Conservation (phyloP, 345 rosid species). For the Citrus trifoliata region DNA sequence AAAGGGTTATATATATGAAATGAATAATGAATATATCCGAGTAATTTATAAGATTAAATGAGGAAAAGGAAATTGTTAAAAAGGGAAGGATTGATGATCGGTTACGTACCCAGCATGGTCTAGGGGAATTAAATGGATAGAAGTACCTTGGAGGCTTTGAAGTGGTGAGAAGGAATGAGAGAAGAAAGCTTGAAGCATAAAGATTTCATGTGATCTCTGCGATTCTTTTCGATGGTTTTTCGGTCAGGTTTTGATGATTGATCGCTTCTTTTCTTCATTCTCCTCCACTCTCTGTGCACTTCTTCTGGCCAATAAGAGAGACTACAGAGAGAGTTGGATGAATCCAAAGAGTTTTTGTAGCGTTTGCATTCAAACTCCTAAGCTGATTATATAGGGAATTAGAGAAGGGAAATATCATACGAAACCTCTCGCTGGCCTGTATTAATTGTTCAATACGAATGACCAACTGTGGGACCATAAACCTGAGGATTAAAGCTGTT, state of each 20-base stretch:
- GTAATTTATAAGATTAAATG: too few relatives aligned
- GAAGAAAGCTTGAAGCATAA: slow-evolving; percentile 54
- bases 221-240: slow-evolving; percentile 52
- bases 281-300: neutral
- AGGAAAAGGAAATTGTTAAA: too few relatives aligned
- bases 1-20: too few relatives aligned
- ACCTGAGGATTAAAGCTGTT: neutral
- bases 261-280: slow-evolving; percentile 26
- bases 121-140: neutral
- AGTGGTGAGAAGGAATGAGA: slow-evolving; percentile 34
- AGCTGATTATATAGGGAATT: neutral
- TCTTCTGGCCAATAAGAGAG: neutral
- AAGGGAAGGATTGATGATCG: neutral
- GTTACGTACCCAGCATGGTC: neutral
- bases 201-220: slow-evolving; percentile 56
- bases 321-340: neutral
- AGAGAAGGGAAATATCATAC: neutral
- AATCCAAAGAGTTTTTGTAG: neutral
- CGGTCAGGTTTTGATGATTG: slow-evolving; percentile 38
- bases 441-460: too few relatives aligned
- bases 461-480: neutral
- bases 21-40: too few relatives aligned
- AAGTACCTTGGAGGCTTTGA: slow-evolving; percentile 37
- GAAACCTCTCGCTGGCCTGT: neutral
- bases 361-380: neutral